phyloP scores from a whole-genome alignment of 371 early-diverging fungal species.

The Mortierella sp. region DNA sequence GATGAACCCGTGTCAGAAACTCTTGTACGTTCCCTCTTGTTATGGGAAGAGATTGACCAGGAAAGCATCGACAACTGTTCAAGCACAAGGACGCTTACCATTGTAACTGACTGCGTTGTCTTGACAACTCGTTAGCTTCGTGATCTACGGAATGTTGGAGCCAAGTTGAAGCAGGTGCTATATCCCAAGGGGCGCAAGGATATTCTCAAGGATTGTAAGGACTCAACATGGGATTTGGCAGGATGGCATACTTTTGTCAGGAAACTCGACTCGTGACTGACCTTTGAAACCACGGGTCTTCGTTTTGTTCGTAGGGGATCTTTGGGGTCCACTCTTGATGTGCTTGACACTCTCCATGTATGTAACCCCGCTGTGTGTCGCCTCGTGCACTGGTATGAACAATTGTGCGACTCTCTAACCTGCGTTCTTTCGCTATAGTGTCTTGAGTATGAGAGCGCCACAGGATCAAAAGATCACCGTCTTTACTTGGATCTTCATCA shows the following conservation, averaged over 20 bases:
- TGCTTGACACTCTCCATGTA: constrained; percentile 89
- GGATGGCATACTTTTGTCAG: constrained; percentile 11
- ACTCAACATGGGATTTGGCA: too few relatives aligned
- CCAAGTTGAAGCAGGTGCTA: constrained; percentile 79
- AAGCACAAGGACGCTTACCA: neutral
- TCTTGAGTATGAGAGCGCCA: constrained; percentile 72
- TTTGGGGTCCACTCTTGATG: constrained; percentile 95
- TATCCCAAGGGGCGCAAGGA: constrained; percentile 73
- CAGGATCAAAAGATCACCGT: constrained; percentile 81
- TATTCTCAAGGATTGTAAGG: constrained; percentile 81
- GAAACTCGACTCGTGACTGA: neutral
- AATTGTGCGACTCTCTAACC: neutral
- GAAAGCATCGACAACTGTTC: too few relatives aligned
- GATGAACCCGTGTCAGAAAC: constrained; percentile 93
- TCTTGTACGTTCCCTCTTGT: constrained; percentile 65
- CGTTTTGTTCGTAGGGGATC: constrained; percentile 75
- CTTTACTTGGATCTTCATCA: constrained; percentile 90
- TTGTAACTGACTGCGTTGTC: neutral
- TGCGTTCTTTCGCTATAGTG: constrained; percentile 45
- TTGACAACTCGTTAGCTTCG: constrained; percentile 65
- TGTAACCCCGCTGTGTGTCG: constrained; percentile 19
- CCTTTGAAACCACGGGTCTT: neutral
- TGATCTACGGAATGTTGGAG: constrained; percentile 78
- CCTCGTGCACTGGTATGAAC: neutral
- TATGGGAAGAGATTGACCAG: too few relatives aligned